Percentiles rank a stretch among this genome's conserved stretches.
These are phyloP conservation scores for Pythium angustatum DNA, from an alignment of 352 stramenopile genomes.

Conservation along the genomic window DNA sequence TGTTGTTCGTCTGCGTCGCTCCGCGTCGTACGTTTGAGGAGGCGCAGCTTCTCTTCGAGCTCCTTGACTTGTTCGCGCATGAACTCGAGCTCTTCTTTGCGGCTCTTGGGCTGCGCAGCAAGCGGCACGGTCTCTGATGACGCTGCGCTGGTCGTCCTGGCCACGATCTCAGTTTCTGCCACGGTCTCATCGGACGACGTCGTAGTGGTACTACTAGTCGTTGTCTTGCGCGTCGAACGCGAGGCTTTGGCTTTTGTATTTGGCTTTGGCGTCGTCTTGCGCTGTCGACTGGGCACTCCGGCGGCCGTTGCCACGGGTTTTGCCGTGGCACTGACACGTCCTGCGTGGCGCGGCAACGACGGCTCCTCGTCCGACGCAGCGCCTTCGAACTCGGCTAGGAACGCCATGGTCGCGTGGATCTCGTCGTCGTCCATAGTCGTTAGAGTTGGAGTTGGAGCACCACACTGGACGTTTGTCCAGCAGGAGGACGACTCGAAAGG, in stretches of 20 bases:
- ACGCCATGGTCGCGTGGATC: constrained; percentile 45
- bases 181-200: constrained; percentile 1
- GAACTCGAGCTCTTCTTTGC: constrained; percentile 72
- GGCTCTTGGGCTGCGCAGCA: constrained; percentile 28
- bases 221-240: not conserved
- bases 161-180: no score
- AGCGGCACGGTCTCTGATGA: constrained; percentile 25
- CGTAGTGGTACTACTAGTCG: no score
- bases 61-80: constrained; percentile 38
- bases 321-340: not conserved
- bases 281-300: not conserved
- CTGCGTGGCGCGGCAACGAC: not conserved
- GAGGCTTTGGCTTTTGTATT: not conserved
- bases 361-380: constrained; percentile 29
- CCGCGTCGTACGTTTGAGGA: constrained; percentile 5
- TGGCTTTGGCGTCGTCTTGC: not conserved
- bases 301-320: not conserved
- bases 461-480: no score
- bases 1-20: not conserved
- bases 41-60: constrained; percentile 18
- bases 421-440: constrained; percentile 20
- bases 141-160: no score
- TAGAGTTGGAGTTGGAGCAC: no score
- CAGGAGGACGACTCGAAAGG: no score
- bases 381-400: constrained; percentile 42